Evolutionary conservation across 1,139 yeast species (phyloP).

Genomic region (Debaryomyces udenii): DNA sequence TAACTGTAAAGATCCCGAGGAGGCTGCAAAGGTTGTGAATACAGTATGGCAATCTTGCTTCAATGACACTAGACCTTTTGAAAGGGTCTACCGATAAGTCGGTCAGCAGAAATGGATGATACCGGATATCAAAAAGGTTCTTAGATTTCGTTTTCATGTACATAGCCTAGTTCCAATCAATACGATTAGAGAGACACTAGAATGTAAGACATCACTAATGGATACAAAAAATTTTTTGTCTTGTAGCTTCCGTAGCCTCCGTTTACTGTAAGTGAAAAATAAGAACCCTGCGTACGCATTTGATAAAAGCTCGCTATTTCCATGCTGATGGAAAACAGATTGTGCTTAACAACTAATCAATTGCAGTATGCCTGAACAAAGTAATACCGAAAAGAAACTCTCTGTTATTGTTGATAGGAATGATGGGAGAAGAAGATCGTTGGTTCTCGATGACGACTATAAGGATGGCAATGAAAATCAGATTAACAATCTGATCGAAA

Average conservation of each 20-base stretch:
- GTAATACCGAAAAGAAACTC: slow-evolving; percentile 24
- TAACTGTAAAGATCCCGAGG: slow-evolving; percentile 65
- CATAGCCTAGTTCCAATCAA: no score
- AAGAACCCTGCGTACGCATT: background rate
- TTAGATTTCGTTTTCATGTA: no score
- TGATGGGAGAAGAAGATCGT: slow-evolving; percentile 25
- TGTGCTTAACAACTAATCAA: background rate
- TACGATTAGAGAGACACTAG: no score
- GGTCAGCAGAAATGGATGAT: no score
- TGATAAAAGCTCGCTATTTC: background rate
- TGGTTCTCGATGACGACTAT: slow-evolving; percentile 26
- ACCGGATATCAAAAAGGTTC: no score
- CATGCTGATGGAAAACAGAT: background rate
- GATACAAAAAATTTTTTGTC: no score
- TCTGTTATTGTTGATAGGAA: slow-evolving; percentile 25
- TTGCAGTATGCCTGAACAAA: slow-evolving; percentile 11
- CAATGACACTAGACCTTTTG: slow-evolving; percentile 94
- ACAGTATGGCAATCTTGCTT: slow-evolving; percentile 94
- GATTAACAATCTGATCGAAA: no score
- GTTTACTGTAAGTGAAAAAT: no score
- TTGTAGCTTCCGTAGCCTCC: no score
- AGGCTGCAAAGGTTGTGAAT: slow-evolving; percentile 79
- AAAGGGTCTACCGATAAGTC: slow-evolving; percentile 71
- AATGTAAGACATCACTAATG: no score
- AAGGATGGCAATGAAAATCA: slow-evolving; percentile 10